Conservation (phyloP, 2,329 filamentous ascomycete genomes). For the Setomelanomma holmii region DNA sequence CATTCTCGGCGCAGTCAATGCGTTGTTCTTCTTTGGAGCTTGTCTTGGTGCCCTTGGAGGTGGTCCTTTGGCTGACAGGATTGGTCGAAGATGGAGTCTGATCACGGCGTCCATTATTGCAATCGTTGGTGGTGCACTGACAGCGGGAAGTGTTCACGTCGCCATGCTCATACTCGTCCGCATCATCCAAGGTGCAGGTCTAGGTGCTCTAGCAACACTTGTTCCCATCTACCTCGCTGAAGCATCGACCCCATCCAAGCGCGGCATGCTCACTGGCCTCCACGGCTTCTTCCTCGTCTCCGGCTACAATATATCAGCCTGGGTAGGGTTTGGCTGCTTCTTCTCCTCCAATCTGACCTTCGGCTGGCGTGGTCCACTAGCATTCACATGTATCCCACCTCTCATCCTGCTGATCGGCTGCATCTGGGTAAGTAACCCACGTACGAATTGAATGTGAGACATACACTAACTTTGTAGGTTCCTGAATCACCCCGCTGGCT, state of each 20-base stretch:
- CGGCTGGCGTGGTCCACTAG: slow-evolving; percentile 57
- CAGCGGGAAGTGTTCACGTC: slow-evolving; percentile 30
- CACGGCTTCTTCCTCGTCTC: slow-evolving; percentile 34
- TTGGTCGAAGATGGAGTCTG: slow-evolving; percentile 18
- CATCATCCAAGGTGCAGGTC: slow-evolving; percentile 27
- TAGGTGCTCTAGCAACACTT: slow-evolving; percentile 29
- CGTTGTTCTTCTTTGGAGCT: slow-evolving; percentile 20
- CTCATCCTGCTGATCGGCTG: slow-evolving; percentile 53
- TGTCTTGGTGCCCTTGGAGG: slow-evolving; percentile 13
- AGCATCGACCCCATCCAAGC: slow-evolving; percentile 30
- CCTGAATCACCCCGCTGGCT: slow-evolving; percentile 62
- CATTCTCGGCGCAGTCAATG: slow-evolving; percentile 23
- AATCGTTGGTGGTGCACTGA: slow-evolving; percentile 22
- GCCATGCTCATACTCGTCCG: slow-evolving; percentile 34
- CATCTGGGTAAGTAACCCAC: no score
- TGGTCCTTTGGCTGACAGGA: slow-evolving; percentile 13
- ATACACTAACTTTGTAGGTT: no score
- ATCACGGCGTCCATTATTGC: slow-evolving; percentile 14
- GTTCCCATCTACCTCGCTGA: slow-evolving; percentile 34
- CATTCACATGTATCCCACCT: slow-evolving; percentile 58
- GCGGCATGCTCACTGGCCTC: slow-evolving; percentile 33
- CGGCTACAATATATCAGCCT: slow-evolving; percentile 49
- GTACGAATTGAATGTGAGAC: no score
- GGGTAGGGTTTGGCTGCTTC: slow-evolving; percentile 39
- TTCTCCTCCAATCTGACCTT: slow-evolving; percentile 29